Conservation (phyloP, 768 basidiomycete species). For the Udeniomyces megalosporus region DNA sequence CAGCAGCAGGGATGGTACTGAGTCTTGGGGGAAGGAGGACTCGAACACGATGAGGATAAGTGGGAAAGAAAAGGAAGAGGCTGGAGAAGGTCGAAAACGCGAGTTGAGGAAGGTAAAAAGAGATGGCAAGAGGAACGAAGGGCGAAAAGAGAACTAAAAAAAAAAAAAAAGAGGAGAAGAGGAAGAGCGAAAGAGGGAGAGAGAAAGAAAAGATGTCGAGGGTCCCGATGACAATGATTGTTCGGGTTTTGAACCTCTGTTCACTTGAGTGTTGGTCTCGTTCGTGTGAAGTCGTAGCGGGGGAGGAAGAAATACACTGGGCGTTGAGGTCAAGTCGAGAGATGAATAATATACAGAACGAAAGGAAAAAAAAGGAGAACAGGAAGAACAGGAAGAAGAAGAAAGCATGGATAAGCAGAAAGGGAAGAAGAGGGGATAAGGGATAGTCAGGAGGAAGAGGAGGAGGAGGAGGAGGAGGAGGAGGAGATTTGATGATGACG, state of each 20-base stretch:
- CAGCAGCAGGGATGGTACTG: background rate
- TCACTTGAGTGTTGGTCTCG: background rate
- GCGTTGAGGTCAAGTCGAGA: background rate
- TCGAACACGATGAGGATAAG: background rate
- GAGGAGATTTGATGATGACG: slow-evolving; percentile 14
- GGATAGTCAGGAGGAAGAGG: slow-evolving; percentile 35
- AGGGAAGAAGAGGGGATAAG: slow-evolving; percentile 20
- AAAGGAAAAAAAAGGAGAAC: background rate
- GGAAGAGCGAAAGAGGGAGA: background rate
- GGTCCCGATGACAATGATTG: background rate
- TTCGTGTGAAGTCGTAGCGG: background rate
- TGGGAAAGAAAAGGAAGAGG: background rate
- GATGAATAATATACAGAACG: background rate
- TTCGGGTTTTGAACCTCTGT: background rate
- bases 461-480: slow-evolving; percentile 21
- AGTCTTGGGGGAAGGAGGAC: background rate
- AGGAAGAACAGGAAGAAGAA: background rate
- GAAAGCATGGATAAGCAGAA: slow-evolving; percentile 20
- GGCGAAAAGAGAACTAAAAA: background rate
- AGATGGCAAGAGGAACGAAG: background rate
- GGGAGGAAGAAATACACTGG: background rate
- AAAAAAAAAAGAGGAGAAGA: background rate
- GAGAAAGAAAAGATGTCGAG: background rate
- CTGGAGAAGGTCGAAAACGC: background rate
- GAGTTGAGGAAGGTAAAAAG: background rate